Evolutionary conservation across 2,329 filamentous ascomycete species (phyloP).

Genomic region (Neonectria coccinea): DNA sequence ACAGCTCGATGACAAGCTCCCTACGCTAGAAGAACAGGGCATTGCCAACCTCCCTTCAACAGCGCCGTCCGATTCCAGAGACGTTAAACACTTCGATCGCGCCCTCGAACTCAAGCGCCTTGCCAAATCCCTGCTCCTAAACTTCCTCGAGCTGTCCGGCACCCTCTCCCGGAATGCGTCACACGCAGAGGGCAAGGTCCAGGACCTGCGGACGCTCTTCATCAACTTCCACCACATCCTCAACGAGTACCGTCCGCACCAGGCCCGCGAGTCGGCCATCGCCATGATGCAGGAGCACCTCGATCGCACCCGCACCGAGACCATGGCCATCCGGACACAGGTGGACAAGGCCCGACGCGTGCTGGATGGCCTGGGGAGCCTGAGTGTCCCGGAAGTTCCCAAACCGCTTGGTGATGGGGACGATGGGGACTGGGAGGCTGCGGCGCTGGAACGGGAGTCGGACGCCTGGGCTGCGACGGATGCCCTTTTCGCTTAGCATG

Average conservation of each 20-base stretch:
- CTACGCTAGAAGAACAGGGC: constrained; percentile 75
- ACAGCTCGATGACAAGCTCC: constrained; percentile 70
- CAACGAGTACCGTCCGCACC: constrained; percentile 94
- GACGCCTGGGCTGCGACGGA: constrained; percentile 59
- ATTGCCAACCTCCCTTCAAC: constrained; percentile 72
- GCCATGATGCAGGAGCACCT: constrained; percentile 88
- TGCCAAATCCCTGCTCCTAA: constrained; percentile 85
- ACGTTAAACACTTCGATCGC: constrained; percentile 70
- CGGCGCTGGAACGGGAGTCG: constrained; percentile 43
- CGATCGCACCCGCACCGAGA: constrained; percentile 78
- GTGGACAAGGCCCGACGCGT: constrained; percentile 79
- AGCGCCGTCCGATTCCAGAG: constrained; percentile 56
- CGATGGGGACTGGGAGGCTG: constrained; percentile 34
- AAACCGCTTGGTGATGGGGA: constrained; percentile 31
- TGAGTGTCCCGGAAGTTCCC: constrained; percentile 52
- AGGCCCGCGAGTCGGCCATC: constrained; percentile 89
- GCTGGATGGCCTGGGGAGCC: constrained; percentile 74
- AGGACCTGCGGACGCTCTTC: constrained; percentile 83
- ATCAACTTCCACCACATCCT: constrained; percentile 94
- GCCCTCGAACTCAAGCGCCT: constrained; percentile 79
- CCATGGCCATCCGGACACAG: constrained; percentile 73
- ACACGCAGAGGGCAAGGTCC: constrained; percentile 76
- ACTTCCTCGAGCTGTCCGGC: constrained; percentile 87
- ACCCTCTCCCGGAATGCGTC: constrained; percentile 45
- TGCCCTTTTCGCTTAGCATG: constrained; percentile 52